Conservation (phyloP, 2,329 filamentous ascomycete species). For the Alternaria atra region DNA sequence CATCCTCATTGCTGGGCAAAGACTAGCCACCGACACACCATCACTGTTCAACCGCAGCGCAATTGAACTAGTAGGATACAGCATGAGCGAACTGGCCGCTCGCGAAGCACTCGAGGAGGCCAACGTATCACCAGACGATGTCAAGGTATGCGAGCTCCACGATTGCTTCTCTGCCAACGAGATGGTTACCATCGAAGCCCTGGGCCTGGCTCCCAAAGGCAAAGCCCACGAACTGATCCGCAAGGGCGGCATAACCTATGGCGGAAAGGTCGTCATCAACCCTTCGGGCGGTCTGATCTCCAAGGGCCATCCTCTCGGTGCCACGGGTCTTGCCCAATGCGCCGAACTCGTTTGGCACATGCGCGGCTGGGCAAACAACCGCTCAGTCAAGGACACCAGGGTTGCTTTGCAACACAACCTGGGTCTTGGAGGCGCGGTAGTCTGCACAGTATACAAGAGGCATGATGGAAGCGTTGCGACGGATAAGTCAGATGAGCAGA, state of each 20-base stretch:
- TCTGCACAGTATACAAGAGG: constrained; percentile 88
- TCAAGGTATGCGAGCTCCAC: constrained; percentile 89
- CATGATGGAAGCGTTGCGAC: constrained; percentile 76
- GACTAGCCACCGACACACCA: constrained; percentile 83
- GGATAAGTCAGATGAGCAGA: constrained; percentile 67
- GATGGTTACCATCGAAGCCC: constrained; percentile 86
- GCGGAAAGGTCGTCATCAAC: constrained; percentile 83
- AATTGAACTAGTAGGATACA: constrained; percentile 89
- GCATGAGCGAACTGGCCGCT: constrained; percentile 80
- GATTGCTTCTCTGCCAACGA: constrained; percentile 98
- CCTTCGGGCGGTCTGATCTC: constrained; percentile 94
- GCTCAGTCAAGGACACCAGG: constrained; percentile 72
- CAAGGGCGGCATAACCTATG: constrained; percentile 89
- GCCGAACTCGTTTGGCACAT: constrained; percentile 96
- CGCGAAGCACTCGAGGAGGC: constrained; percentile 77
- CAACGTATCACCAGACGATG: constrained; percentile 69
- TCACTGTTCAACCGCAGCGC: constrained; percentile 79
- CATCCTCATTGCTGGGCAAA: constrained; percentile 88
- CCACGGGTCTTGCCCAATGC: constrained; percentile 94
- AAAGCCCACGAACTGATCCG: constrained; percentile 93
- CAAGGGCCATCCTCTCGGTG: constrained; percentile 94
- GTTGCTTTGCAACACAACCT: constrained; percentile 91
- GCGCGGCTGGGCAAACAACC: constrained; percentile 94
- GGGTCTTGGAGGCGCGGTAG: constrained; percentile 87
- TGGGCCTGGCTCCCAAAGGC: constrained; percentile 78